Evolutionary conservation across 148 eudicot species (phyloP).

Genomic region (Persicaria maculosa): DNA sequence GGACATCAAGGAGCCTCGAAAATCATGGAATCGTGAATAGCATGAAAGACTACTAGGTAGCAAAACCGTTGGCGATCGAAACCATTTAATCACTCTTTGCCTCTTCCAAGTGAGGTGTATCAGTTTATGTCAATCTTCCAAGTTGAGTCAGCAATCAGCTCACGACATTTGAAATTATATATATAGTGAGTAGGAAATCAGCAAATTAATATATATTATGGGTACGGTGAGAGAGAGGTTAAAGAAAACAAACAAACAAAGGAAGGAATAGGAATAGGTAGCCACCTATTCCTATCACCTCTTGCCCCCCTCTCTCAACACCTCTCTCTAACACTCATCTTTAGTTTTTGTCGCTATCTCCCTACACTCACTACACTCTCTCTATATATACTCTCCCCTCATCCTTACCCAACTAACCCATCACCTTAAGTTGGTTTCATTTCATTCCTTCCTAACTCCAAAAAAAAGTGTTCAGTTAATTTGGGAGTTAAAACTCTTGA

Average conservation of each 20-base stretch:
- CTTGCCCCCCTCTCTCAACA: conserved; percentile 7
- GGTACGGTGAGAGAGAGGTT: not conserved
- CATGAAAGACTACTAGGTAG: too few relatives aligned
- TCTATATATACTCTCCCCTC: conserved; percentile 3
- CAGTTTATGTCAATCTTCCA: too few relatives aligned
- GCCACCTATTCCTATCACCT: conserved; percentile 11
- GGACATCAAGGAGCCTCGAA: too few relatives aligned
- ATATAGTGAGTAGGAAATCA: too few relatives aligned
- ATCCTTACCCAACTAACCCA: conserved; percentile 2
- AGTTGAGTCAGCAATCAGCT: too few relatives aligned
- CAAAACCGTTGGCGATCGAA: too few relatives aligned
- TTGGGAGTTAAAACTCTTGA: too few relatives aligned
- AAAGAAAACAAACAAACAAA: not conserved
- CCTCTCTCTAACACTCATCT: conserved; percentile 4
- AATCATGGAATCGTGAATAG: too few relatives aligned
- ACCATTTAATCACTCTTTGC: too few relatives aligned
- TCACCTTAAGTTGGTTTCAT: not conserved
- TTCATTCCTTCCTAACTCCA: not conserved
- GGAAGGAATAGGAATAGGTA: not conserved
- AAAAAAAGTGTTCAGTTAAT: not conserved
- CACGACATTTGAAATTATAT: too few relatives aligned
- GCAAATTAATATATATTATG: too few relatives aligned
- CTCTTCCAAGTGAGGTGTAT: too few relatives aligned
- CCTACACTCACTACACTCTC: not conserved
- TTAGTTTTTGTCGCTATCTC: not conserved